phyloP scores from a whole-genome alignment of 208 protist genomes.

The Balamuthia mandrillaris region DNA sequence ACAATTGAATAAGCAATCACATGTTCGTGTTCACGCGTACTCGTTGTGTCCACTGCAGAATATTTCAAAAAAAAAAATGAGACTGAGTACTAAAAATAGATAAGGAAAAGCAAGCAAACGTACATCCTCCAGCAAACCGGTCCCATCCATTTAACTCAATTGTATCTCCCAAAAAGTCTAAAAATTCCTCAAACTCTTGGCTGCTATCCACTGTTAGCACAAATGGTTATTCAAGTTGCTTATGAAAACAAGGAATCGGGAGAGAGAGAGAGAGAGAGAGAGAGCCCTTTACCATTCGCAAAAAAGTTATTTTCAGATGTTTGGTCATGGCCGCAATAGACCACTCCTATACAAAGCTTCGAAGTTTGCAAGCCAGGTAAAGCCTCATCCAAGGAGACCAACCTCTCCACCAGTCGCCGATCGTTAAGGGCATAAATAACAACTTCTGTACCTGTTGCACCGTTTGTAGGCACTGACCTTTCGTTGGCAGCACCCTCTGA shows the following conservation, averaged over 20 bases:
- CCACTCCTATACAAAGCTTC: neutral
- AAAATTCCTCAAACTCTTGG: neutral
- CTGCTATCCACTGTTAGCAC: neutral
- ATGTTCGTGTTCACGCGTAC: too few species aligned
- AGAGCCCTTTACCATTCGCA: neutral
- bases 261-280: neutral
- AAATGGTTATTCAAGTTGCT: neutral
- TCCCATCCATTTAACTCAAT: neutral
- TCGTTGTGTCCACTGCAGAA: too few species aligned
- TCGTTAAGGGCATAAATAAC: neutral
- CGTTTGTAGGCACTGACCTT: too few species aligned
- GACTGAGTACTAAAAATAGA: too few species aligned
- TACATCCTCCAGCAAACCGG: neutral
- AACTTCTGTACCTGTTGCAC: neutral
- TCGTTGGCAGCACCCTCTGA: too few species aligned
- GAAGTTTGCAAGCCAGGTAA: neutral
- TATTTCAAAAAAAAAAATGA: too few species aligned
- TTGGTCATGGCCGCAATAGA: neutral
- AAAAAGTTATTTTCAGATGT: conserved; percentile 5
- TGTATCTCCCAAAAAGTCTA: neutral
- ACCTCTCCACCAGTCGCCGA: too few species aligned
- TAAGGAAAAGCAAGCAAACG: neutral
- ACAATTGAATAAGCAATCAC: too few species aligned
- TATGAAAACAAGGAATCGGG: neutral
- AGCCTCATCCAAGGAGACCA: neutral